Percentiles rank a stretch among this genome's conserved stretches.
Evolutionary conservation across 352 stramenopile genomes (phyloP).

Genomic region (Thraustotheca clavata): DNA sequence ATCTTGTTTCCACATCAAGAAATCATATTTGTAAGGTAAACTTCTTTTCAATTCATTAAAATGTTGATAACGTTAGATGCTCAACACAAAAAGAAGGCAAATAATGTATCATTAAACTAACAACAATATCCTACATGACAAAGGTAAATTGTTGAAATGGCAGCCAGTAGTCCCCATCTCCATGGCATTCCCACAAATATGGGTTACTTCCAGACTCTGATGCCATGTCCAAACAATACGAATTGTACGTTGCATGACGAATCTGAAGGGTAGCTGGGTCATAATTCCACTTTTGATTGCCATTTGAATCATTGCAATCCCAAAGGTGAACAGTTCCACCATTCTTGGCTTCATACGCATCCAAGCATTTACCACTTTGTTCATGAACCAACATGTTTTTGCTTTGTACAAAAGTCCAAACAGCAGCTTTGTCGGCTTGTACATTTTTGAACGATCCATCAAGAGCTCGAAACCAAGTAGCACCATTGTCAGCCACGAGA

Average conservation of each 20-base stretch:
- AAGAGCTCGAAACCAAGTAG: neutral
- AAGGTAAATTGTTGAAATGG: slow-evolving; percentile 8
- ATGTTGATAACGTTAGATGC: no score
- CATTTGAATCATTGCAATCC: slow-evolving; percentile 22
- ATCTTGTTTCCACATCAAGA: no score
- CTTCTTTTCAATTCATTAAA: no score
- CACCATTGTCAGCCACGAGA: neutral
- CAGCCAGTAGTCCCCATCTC: neutral
- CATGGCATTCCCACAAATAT: neutral
- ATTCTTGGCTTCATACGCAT: slow-evolving; percentile 21
- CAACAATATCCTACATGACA: no score
- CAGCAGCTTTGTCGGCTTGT: neutral
- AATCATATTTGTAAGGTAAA: no score
- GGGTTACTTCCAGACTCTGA: slow-evolving; percentile 3
- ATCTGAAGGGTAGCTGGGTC: slow-evolving; percentile 31
- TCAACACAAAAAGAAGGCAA: no score
- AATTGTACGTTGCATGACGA: slow-evolving; percentile 32
- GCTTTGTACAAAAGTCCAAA: neutral
- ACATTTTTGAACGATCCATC: neutral
- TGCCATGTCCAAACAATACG: slow-evolving; percentile 53
- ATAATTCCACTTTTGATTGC: slow-evolving; percentile 27
- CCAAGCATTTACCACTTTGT: slow-evolving; percentile 25
- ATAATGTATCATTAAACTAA: no score
- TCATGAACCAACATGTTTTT: slow-evolving; percentile 22
- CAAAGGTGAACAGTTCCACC: slow-evolving; percentile 23